Conservation (phyloP, 108 stramenopile genomes). For the Nitzschia sp. region DNA sequence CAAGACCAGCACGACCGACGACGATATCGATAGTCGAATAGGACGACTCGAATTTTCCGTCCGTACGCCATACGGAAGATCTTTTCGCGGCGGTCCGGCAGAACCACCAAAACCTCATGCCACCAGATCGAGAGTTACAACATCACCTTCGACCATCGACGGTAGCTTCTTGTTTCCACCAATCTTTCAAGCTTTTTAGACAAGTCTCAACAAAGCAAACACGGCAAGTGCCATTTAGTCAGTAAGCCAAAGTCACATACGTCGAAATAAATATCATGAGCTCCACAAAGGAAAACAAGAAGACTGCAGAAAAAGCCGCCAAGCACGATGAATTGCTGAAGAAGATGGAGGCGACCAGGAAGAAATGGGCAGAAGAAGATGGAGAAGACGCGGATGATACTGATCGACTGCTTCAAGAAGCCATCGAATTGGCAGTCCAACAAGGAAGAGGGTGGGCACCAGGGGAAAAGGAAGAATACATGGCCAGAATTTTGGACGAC, state of each 20-base stretch:
- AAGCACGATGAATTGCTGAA: slow-evolving; percentile 54
- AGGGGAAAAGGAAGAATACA: slow-evolving; percentile 80
- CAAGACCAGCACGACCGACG: no score
- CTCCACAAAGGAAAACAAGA: background rate
- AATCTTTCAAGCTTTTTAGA: no score
- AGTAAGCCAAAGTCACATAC: no score
- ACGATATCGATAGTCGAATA: no score
- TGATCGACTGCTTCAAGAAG: slow-evolving; percentile 78
- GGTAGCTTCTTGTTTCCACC: no score
- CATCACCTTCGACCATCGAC: background rate
- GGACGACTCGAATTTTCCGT: background rate
- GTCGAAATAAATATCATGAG: slow-evolving; percentile 7
- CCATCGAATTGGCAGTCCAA: slow-evolving; percentile 81
- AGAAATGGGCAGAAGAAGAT: slow-evolving; percentile 66
- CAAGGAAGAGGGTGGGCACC: slow-evolving; percentile 88
- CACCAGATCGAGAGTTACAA: background rate
- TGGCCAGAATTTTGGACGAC: slow-evolving; percentile 81
- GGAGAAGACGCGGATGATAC: slow-evolving; percentile 46
- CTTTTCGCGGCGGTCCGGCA: background rate
- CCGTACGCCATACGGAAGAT: background rate
- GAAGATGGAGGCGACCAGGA: slow-evolving; percentile 58
- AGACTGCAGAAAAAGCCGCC: background rate
- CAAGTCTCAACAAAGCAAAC: no score
- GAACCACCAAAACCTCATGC: background rate
- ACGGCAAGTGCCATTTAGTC: no score